Evolutionary conservation across 1,284 basidiomycete species (phyloP).

Genomic region (Entoloma clypeatum): DNA sequence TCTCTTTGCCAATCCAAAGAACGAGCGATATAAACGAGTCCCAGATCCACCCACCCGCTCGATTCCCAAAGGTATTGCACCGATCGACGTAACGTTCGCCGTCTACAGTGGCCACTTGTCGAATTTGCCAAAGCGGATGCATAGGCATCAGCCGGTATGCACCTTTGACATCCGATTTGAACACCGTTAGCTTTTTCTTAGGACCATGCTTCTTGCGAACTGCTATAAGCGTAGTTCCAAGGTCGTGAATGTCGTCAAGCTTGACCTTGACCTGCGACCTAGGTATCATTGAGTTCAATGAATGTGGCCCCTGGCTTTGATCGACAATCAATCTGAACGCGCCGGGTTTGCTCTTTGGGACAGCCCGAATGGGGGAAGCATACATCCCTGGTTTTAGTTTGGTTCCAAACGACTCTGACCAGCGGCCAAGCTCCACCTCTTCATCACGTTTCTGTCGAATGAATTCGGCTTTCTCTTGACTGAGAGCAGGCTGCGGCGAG

Average conservation of each 20-base stretch:
- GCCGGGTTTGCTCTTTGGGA: slow-evolving; percentile 30
- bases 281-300: slow-evolving; percentile 31
- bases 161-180: slow-evolving; percentile 30
- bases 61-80: slow-evolving; percentile 22
- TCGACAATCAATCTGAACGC: slow-evolving; percentile 33
- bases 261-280: slow-evolving; percentile 16
- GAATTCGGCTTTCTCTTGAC: slow-evolving; percentile 13
- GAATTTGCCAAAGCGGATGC: slow-evolving; percentile 26
- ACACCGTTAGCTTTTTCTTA: slow-evolving; percentile 19
- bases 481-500: slow-evolving; percentile 18
- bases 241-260: slow-evolving; percentile 21
- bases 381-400: slow-evolving; percentile 38
- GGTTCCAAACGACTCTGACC: slow-evolving; percentile 29
- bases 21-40: slow-evolving; percentile 22
- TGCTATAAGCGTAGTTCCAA: slow-evolving; percentile 14
- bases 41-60: slow-evolving; percentile 19
- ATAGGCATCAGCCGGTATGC: slow-evolving; percentile 31
- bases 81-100: slow-evolving; percentile 9
- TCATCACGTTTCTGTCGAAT: slow-evolving; percentile 22
- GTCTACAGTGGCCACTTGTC: slow-evolving; percentile 4
- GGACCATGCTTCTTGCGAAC: slow-evolving; percentile 10
- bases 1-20: slow-evolving; percentile 25
- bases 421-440: slow-evolving; percentile 27
- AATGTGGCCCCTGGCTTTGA: slow-evolving; percentile 28
- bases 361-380: slow-evolving; percentile 30